Evolutionary conservation across 768 basidiomycete species (phyloP).

Genomic region (Kwoniella sp.): DNA sequence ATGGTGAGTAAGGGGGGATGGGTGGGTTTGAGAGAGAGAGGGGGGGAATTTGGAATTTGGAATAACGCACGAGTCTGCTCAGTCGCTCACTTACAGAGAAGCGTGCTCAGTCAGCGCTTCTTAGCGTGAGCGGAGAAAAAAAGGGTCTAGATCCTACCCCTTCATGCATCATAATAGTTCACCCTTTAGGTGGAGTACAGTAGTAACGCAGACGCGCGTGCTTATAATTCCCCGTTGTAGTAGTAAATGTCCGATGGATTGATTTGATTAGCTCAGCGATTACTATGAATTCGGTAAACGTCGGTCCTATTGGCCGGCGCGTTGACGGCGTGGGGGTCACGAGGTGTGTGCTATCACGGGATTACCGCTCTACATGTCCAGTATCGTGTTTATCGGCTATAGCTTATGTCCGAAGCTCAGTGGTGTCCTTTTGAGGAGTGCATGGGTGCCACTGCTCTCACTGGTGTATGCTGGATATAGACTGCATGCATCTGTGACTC

Average conservation of each 20-base stretch:
- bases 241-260: not conserved
- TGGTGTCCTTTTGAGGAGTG: too few relatives aligned
- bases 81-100: too few relatives aligned
- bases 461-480: too few relatives aligned
- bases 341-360: too few relatives aligned
- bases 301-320: not conserved
- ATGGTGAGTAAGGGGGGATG: not conserved
- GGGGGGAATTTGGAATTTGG: conserved; percentile 9
- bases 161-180: not conserved
- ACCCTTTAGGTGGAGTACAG: not conserved
- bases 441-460: too few relatives aligned
- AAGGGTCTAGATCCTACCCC: not conserved
- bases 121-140: not conserved
- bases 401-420: not conserved
- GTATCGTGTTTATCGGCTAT: not conserved
- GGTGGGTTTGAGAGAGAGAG: not conserved
- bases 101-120: not conserved
- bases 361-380: not conserved
- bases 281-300: not conserved
- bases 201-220: too few relatives aligned
- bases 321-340: too few relatives aligned
- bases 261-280: not conserved
- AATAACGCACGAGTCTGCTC: conserved; percentile 3
- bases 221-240: not conserved
- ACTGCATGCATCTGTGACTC: too few relatives aligned